A percentile compares a stretch with the other conserved stretches of the same genome.
phyloP scores from a whole-genome alignment of 345 rosid genomes.

The Citrus inodora region DNA sequence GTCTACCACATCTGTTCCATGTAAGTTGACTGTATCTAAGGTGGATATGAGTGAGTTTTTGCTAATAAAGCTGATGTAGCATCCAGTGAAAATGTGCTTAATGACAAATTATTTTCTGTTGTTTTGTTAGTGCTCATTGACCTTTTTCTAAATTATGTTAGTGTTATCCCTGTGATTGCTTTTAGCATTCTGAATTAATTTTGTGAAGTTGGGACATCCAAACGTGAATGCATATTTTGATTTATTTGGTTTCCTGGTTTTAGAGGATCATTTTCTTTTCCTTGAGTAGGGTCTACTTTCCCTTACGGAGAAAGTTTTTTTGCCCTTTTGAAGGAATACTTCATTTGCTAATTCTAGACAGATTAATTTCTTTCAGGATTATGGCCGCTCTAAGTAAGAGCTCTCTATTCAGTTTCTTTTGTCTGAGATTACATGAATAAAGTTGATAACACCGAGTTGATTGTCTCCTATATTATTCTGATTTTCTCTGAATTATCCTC shows the following conservation, averaged over 20 bases:
- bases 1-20: constrained; percentile 45
- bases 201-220: too few species aligned
- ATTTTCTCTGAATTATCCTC: background rate
- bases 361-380: background rate
- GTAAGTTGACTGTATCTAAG: constrained; percentile 34
- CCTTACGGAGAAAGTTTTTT: background rate
- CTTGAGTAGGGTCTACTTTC: background rate
- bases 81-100: background rate
- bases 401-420: background rate
- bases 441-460: background rate
- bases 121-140: background rate
- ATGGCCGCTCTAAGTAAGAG: background rate
- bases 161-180: background rate
- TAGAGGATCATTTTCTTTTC: background rate
- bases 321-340: background rate
- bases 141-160: background rate
- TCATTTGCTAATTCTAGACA: background rate
- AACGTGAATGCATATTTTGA: background rate
- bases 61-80: background rate
- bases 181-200: constrained; percentile 4
- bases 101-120: background rate
- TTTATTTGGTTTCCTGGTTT: background rate
- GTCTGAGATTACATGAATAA: background rate
- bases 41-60: background rate
- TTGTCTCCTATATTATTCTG: background rate